Evolutionary conservation across 495 filamentous ascomycete species (phyloP).

Genomic region (Oidiodendron maius): DNA sequence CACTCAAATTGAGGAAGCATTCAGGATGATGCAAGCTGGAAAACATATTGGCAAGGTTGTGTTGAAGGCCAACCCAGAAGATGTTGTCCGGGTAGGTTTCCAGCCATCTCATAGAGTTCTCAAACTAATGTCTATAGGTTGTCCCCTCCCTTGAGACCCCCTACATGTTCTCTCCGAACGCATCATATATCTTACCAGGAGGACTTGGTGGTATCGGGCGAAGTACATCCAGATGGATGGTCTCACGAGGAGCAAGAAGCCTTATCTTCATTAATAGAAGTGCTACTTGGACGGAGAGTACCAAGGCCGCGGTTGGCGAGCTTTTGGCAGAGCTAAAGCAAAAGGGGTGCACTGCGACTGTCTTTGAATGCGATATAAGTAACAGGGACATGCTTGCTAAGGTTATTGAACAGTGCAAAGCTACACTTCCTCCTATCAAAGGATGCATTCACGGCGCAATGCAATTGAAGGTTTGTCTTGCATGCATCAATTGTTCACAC

Average conservation of each 20-base stretch:
- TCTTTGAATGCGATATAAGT: slow-evolving; percentile 33
- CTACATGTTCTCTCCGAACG: slow-evolving; percentile 18
- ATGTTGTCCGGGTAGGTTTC: slow-evolving; percentile 18
- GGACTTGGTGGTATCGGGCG: slow-evolving; percentile 47
- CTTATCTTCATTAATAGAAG: slow-evolving; percentile 49
- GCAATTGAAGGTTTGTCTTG: slow-evolving; percentile 31
- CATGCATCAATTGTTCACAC: not conserved
- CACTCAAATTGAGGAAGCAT: slow-evolving; percentile 37
- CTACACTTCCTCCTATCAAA: slow-evolving; percentile 32
- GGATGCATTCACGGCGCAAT: slow-evolving; percentile 41
- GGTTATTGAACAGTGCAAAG: slow-evolving; percentile 23
- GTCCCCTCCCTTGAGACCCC: not conserved
- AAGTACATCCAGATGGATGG: slow-evolving; percentile 43
- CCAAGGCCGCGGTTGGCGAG: not conserved
- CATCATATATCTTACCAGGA: slow-evolving; percentile 50
- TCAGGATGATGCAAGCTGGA: slow-evolving; percentile 42
- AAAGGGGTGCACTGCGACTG: slow-evolving; percentile 22
- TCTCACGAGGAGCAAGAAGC: slow-evolving; percentile 43
- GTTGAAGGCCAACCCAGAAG: slow-evolving; percentile 23
- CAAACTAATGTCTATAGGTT: not conserved
- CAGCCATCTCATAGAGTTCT: not conserved
- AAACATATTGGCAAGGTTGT: slow-evolving; percentile 47
- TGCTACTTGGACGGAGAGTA: slow-evolving; percentile 18
- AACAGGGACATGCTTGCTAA: slow-evolving; percentile 4
- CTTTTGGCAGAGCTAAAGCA: not conserved